phyloP scores from a whole-genome alignment of 108 stramenopile genomes.

The Nitzschia sp. region DNA sequence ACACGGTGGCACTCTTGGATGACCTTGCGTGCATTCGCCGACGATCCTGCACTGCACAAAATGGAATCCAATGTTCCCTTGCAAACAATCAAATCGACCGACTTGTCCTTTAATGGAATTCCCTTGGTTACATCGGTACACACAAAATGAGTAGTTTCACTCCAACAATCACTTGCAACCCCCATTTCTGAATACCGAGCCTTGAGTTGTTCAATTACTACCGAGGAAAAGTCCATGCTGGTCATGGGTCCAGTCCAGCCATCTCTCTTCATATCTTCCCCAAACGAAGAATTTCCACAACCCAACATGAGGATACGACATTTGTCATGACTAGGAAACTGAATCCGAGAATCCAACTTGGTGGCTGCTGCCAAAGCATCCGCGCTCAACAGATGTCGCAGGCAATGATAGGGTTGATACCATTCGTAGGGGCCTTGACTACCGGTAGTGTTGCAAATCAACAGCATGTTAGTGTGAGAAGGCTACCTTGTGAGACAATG shows the following conservation, averaged over 20 bases:
- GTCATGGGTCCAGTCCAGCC: conserved; percentile 65
- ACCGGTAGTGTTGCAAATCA: no score
- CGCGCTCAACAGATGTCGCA: conserved; percentile 18
- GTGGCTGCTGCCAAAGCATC: conserved; percentile 18
- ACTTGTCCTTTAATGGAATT: conserved; percentile 59
- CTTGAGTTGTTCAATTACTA: conserved; percentile 72
- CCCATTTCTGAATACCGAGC: conserved; percentile 40
- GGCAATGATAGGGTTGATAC: conserved; percentile 30
- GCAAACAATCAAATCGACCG: conserved; percentile 81
- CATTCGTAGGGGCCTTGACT: conserved; percentile 26
- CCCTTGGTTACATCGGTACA: conserved; percentile 66
- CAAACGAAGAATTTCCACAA: conserved; percentile 67
- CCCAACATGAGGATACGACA: conserved; percentile 59
- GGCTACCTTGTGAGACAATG: not conserved
- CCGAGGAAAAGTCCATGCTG: conserved; percentile 71
- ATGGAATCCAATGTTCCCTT: conserved; percentile 82
- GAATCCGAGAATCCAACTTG: not conserved
- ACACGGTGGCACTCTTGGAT: conserved; percentile 63
- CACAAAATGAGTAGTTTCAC: conserved; percentile 39
- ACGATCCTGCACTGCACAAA: conserved; percentile 56
- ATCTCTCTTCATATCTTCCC: conserved; percentile 61
- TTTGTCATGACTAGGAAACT: conserved; percentile 54
- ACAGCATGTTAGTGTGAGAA: not conserved
- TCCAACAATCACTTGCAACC: conserved; percentile 5
- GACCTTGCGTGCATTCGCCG: conserved; percentile 35